Evolutionary conservation across 169 alveolate species (phyloP).

Genomic region (Plasmodium inui): DNA sequence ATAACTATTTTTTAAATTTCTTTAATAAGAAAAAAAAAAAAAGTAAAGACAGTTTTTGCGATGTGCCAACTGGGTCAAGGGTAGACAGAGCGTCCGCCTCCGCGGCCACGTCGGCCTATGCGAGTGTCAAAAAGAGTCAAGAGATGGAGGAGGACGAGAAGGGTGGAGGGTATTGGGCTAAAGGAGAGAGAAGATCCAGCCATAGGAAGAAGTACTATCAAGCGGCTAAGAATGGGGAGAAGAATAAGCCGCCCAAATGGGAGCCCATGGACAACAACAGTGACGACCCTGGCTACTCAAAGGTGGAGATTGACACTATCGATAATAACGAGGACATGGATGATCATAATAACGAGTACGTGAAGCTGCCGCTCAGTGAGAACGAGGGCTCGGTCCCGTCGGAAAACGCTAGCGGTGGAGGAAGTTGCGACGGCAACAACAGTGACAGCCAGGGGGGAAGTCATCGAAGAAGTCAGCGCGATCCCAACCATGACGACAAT

Average conservation of each 20-base stretch:
- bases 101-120: not conserved
- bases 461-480: not conserved
- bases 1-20: slow-evolving; percentile 44
- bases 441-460: not conserved
- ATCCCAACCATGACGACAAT: not conserved
- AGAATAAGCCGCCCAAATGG: slow-evolving; percentile 6
- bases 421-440: not conserved
- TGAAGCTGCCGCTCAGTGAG: slow-evolving; percentile 43
- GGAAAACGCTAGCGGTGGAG: not conserved
- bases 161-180: not conserved
- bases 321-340: not conserved
- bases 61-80: not conserved
- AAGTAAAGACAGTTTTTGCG: slow-evolving; percentile 10
- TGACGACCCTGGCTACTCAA: not conserved
- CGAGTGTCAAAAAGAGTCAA: not conserved
- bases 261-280: slow-evolving; percentile 25
- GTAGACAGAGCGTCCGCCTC: not conserved
- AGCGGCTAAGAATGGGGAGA: not conserved
- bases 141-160: not conserved
- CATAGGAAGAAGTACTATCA: not conserved
- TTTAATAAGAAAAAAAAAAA: slow-evolving; percentile 52
- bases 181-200: not conserved
- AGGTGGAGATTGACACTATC: not conserved
- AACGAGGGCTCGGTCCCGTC: slow-evolving; percentile 1
- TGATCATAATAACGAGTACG: slow-evolving; percentile 27